phyloP scores from a whole-genome alignment of 2,329 filamentous ascomycete genomes.

The Ophioceras dolichostomum region DNA sequence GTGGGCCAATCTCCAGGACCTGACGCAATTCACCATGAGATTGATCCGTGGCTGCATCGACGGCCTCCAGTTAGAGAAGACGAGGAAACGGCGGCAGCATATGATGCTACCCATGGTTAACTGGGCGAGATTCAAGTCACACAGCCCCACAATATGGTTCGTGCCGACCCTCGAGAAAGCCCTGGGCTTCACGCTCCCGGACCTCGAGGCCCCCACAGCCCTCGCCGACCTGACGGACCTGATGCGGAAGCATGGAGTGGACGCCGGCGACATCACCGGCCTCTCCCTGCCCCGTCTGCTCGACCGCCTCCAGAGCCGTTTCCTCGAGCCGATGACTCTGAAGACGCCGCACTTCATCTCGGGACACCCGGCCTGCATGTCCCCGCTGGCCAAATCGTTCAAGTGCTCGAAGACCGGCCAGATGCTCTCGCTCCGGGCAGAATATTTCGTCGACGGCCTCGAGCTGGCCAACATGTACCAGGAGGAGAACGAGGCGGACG shows the following conservation, averaged over 20 bases:
- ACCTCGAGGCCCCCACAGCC: constrained; percentile 44
- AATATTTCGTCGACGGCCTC: constrained; percentile 71
- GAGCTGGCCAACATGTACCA: constrained; percentile 97
- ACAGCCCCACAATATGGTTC: constrained; percentile 63
- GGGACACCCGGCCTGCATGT: constrained; percentile 82
- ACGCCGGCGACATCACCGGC: constrained; percentile 39
- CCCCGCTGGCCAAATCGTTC: constrained; percentile 83
- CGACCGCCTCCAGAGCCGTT: constrained; percentile 63
- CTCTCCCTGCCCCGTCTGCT: constrained; percentile 57
- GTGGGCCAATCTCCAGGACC: constrained; percentile 61
- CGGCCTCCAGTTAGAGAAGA: constrained; percentile 24
- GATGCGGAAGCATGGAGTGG: constrained; percentile 23
- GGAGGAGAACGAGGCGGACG: constrained; percentile 87
- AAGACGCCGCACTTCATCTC: constrained; percentile 68
- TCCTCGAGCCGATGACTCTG: constrained; percentile 62
- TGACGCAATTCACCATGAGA: constrained; percentile 65
- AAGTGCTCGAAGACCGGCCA: constrained; percentile 56
- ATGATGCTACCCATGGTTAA: neutral
- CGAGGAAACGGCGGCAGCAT: neutral
- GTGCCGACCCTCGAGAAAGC: constrained; percentile 63
- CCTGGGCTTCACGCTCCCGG: constrained; percentile 53
- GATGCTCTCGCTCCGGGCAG: constrained; percentile 65
- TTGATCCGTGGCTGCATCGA: constrained; percentile 50
- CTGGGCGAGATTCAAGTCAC: constrained; percentile 16
- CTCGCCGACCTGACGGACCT: constrained; percentile 40